Evolutionary conservation across 495 filamentous ascomycete genomes (phyloP), one percentile per base, ranked within the genome.

Genomic region (Podospora anserina): DNA sequence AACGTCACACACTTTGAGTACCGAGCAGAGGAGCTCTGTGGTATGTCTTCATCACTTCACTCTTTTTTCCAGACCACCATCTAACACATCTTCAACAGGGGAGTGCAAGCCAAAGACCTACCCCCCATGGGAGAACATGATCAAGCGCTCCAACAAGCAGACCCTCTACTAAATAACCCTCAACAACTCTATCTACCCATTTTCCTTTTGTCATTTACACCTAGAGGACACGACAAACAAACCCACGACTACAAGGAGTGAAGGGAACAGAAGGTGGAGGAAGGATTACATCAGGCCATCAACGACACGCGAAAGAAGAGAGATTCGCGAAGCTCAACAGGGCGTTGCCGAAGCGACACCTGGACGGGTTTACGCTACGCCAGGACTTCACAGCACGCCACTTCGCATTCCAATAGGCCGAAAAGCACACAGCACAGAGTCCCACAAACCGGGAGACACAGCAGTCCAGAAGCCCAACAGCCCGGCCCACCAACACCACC

Each of bases 1-100:
- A 77, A 78, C 59, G 77, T 82, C 58, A 79, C 76, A 16, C 75
- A 79, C 59, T 78, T 80, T 61, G 79, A 82, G 72, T 80, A 76
- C 69, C 65, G 75, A 64, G 68, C 66, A 61, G 76, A 77, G 59
- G 75, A 78, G 63, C 72, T 72, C 16, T 77, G 77, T 55, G 77
- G 75, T 78, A 77, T 66, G 76, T 76, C 67, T 66, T 61, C 28
- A 23, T n/a, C 39, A 27, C 5, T 49, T 16, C 23, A 57, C 39
- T 4, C 3, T 32, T 5, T 5, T n/a, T 13, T 26, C 23, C 28
- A 54, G 32, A 18, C n/a, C 39, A 44, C 19, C 54, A 32, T 49
- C 73, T 77, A 55, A 76, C 68, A 55, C 57, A 0, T 5, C 19
- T 3, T 18, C 32, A n/a, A 44, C 67, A 78, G 76, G 77, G 67